phyloP scores from a whole-genome alignment of 306 rosid genomes.

The Luffa acutangula region DNA sequence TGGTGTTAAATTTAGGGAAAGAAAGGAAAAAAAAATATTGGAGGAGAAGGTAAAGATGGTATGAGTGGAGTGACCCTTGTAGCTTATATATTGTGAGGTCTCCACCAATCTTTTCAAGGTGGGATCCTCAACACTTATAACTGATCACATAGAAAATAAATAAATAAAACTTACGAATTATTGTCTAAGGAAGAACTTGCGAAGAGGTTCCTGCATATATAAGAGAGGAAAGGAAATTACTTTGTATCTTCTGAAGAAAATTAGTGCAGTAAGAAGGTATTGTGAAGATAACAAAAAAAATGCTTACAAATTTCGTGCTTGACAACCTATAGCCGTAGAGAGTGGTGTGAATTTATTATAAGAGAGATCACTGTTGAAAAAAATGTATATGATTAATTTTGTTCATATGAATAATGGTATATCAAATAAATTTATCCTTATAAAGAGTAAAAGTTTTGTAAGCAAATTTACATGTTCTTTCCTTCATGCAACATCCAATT shows the following conservation, averaged over 20 bases:
- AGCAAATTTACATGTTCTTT: constrained; percentile 15
- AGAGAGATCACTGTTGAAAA: constrained; percentile 33
- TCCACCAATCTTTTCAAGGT: no score
- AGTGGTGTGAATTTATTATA: constrained; percentile 29
- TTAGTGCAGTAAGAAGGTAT: neutral
- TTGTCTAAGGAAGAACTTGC: constrained; percentile 26
- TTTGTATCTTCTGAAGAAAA: neutral
- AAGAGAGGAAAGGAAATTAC: no score
- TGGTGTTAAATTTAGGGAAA: no score
- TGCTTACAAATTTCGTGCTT: constrained; percentile 36
- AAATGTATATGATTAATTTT: no score
- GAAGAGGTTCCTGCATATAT: constrained; percentile 36
- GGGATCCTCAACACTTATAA: no score
- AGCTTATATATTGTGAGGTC: no score
- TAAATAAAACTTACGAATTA: constrained; percentile 30
- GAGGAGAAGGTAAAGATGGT: no score
- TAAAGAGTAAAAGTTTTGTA: neutral
- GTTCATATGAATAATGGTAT: no score
- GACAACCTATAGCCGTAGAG: constrained; percentile 16
- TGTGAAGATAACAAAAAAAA: neutral
- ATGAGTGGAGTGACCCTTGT: no score
- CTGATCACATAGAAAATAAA: no score
- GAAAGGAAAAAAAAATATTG: no score
- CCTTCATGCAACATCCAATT: constrained; percentile 14
- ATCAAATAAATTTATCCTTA: no score